Evolutionary conservation across 2,329 filamentous ascomycete species (phyloP), one percentile per base, ranked within the genome.

Genomic region (Penicillium hesseltinei): DNA sequence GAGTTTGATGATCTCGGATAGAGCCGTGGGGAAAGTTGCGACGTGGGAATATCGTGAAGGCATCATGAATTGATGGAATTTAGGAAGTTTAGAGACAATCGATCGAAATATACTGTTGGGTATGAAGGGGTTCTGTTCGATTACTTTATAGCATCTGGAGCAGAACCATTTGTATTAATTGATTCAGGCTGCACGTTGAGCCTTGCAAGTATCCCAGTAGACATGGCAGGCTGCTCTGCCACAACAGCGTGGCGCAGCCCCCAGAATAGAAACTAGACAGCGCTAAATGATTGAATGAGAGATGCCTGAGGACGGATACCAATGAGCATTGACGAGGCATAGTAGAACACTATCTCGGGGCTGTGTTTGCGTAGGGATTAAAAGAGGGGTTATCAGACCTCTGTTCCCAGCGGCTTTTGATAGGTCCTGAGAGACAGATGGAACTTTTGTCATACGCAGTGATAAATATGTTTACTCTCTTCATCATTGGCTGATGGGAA

Each of bases 1-100:
- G 15, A 69, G 54, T 0, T 54, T 27, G 21, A 69, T 55, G 25
- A 67, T 65, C 0, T 62, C 52, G 11, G 57, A 60, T 27, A 69
- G 59, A 6, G 49, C 27, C 17, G 36, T 23, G 39, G 49, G n/a
- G 25, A 55, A 5, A 40, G 2, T 21, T 45, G 21, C 6, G 10
- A 13, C 5, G 6, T 17, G 21, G 15, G 25, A 46, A 29, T 51
- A 8, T 54, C 27, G 44, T 9, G 38, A 45, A 48, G 58, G 43
- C 55, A 60, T 58, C 9, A 11, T 46, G 5, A 23, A 35, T 23
- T 23, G 35, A 29, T 45, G 15, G n/a, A n/a, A 48, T 48, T 17
- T 15, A 25, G 21, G 19, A 7, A 13, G 6, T 27, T 15, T 40
- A 15, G 31, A 19, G n/a, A 29, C 29, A 38, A 13, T n/a, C 5